Conservation (phyloP, 2,329 filamentous ascomycete species). For the Alternaria sp. region DNA sequence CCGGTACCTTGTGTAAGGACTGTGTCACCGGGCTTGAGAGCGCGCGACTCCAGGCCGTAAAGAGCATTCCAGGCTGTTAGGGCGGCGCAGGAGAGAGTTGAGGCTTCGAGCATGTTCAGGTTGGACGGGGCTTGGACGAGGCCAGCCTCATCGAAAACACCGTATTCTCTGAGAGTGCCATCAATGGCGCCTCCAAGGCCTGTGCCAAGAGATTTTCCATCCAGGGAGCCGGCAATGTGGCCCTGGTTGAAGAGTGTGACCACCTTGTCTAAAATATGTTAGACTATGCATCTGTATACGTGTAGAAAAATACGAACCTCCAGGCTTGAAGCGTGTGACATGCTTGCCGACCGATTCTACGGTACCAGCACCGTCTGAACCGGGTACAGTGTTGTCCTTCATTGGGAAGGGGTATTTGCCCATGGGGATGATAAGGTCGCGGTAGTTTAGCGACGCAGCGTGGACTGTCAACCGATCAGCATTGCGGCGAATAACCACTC, state of each 20-base stretch:
- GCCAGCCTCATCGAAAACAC: conserved; percentile 71
- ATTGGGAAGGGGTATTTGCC: conserved; percentile 57
- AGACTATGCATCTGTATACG: not conserved
- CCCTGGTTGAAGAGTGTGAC: conserved; percentile 70
- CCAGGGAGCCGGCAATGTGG: conserved; percentile 62
- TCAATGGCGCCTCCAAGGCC: conserved; percentile 75
- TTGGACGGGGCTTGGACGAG: conserved; percentile 70
- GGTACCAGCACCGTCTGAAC: conserved; percentile 63
- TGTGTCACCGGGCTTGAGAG: conserved; percentile 50
- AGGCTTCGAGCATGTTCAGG: conserved; percentile 58
- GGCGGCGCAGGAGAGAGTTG: conserved; percentile 58
- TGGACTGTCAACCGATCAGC: conserved; percentile 50
- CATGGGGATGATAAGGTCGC: conserved; percentile 59
- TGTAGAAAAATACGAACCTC: conserved; percentile 47
- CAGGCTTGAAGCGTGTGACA: conserved; percentile 64
- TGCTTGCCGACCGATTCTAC: conserved; percentile 64
- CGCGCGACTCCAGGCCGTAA: conserved; percentile 57
- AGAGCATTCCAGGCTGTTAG: conserved; percentile 63
- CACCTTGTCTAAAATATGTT: conserved; percentile 59
- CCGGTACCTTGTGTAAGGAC: conserved; percentile 77
- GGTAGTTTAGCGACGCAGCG: conserved; percentile 60
- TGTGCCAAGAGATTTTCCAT: conserved; percentile 52
- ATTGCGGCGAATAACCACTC: not conserved
- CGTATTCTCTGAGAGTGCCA: conserved; percentile 74
- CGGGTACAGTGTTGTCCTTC: conserved; percentile 54